These are phyloP conservation scores for Caryopteris hybrid DNA, from an alignment of 305 asterid genomes.

Conservation along the genomic window DNA sequence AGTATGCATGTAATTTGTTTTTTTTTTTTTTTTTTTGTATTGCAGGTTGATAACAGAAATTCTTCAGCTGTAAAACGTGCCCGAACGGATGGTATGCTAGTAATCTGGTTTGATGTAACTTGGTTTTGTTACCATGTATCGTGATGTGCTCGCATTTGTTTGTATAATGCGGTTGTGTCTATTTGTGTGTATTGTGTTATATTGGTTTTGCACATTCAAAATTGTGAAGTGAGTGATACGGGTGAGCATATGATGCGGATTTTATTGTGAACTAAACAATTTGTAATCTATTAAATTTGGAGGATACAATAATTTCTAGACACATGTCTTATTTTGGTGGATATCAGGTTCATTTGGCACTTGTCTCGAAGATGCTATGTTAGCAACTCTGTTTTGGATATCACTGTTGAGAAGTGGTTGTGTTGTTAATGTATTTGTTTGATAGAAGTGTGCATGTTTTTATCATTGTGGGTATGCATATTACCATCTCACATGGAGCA, in stretches of 20 bases:
- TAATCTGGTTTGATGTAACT: background rate
- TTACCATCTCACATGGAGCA: background rate
- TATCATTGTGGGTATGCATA: background rate
- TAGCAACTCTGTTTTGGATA: background rate
- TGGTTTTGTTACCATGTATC: background rate
- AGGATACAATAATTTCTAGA: background rate
- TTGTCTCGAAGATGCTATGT: background rate
- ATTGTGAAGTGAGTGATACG: background rate
- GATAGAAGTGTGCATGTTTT: background rate
- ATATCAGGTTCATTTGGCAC: background rate
- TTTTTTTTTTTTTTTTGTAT: background rate
- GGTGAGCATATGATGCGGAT: background rate
- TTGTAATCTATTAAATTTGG: background rate
- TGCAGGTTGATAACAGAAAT: conserved; percentile 74
- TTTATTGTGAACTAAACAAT: background rate
- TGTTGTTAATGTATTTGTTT: background rate
- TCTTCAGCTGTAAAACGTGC: conserved; percentile 88
- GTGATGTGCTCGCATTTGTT: background rate
- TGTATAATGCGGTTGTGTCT: background rate
- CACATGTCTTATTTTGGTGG: background rate
- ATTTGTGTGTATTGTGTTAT: background rate
- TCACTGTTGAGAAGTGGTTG: background rate
- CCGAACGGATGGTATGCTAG: conserved; percentile 72
- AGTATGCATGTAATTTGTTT: background rate
- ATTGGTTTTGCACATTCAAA: background rate